Conservation (phyloP, 108 stramenopile species). For the Parietichytrium sp. region DNA sequence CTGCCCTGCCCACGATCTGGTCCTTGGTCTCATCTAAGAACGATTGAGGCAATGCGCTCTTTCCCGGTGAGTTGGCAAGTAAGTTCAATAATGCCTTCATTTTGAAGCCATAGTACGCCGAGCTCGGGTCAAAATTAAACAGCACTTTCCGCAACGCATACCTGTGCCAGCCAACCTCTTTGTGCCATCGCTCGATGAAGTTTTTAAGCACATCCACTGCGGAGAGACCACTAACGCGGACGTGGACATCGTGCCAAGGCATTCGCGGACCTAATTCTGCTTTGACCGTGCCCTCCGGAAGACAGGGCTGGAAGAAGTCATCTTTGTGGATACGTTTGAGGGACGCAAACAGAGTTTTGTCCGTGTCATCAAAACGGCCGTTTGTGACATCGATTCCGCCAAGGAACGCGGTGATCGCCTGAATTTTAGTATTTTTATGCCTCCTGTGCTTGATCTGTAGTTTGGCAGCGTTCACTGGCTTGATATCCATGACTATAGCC, state of each 20-base stretch:
- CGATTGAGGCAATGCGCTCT: neutral
- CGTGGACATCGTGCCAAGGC: conserved; percentile 37
- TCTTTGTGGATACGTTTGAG: conserved; percentile 15
- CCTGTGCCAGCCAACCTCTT: neutral
- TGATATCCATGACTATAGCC: conserved; percentile 20
- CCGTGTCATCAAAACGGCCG: conserved; percentile 21
- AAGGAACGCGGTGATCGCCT: conserved; percentile 1
- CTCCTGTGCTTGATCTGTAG: conserved; percentile 23
- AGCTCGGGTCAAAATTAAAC: neutral
- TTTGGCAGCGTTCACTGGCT: neutral
- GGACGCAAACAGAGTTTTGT: conserved; percentile 25
- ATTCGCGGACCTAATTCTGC: neutral
- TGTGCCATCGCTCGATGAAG: conserved; percentile 38
- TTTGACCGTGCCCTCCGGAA: neutral
- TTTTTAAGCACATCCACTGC: neutral
- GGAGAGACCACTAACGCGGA: neutral
- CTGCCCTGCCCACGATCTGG: conserved; percentile 12
- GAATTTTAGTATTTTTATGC: neutral
- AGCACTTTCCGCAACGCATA: neutral
- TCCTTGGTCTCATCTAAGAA: conserved; percentile 12
- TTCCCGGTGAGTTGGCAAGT: neutral
- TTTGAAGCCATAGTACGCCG: neutral
- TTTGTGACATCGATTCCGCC: conserved; percentile 22
- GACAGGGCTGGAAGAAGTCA: conserved; percentile 23
- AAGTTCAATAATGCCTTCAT: conserved; percentile 34